Evolutionary conservation across 2,329 filamentous ascomycete species (phyloP), one percentile per base, ranked within the genome.

Genomic region (Leptographium lundbergii): DNA sequence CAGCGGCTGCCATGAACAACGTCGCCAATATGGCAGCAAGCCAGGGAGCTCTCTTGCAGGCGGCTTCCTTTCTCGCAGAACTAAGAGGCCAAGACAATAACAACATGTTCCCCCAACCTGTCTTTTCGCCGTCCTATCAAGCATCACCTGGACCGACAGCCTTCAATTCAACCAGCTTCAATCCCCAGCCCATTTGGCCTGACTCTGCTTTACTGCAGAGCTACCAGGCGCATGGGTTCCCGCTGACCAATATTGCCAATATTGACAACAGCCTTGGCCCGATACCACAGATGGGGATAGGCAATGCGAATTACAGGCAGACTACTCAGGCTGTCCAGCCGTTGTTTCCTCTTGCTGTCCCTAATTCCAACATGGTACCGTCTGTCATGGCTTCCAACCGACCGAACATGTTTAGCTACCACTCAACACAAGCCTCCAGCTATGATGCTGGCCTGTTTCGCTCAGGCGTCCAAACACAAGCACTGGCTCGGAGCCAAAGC

Each of bases 161-260:
- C 10, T 75, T 74, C 66, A 73, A 74, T 57, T 71, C 73, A 25
- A 68, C 68, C 19, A 69, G 69, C 17, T 70, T 73, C 61, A 67
- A 71, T 58, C 69, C 72, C 13, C 67, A 69, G 27, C 66, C 69
- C 3, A 62, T 69, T 4, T 76, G 73, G 73, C 70, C 70, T 32
- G 73, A 74, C 55, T 60, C 58, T 27, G 65, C 67, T 5, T 65
- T 67, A 48, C 48, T 69, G 25, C 65, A 69, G 13, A 67, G 66
- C 47, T 73, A 71, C 54, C 69, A 71, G 47, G 61, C 65, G 2
- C 65, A 66, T 47, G 65, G 68, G n/a, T 52, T 53, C n/a, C 48
- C 54, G 2, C 22, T 70, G 22, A 67, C 69, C 17, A 69, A 67
- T 56, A 52, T 60, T 48, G 39, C 42, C 29, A 22, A 54, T 51